Conservation (phyloP, 164 flowering plant species). For the Taxillus chinensis region DNA sequence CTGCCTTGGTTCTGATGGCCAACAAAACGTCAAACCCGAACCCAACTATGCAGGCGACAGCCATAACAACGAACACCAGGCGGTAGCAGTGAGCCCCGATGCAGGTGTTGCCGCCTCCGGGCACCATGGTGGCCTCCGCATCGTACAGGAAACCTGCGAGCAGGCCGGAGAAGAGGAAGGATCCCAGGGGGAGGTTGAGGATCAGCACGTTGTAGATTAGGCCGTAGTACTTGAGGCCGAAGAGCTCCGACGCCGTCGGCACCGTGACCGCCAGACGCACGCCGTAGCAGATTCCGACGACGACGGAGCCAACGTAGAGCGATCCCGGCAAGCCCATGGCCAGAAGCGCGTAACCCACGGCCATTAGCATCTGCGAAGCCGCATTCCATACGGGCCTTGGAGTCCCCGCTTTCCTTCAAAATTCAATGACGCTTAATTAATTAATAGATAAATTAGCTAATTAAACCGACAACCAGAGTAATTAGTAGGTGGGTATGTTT, state of each 20-base stretch:
- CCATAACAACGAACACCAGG: conserved; percentile 70
- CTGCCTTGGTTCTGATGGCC: conserved; percentile 39
- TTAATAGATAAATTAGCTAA: too few relatives aligned
- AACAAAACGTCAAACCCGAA: conserved; percentile 55
- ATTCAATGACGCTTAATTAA: background rate
- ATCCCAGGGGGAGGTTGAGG: conserved; percentile 82
- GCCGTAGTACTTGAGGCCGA: conserved; percentile 86
- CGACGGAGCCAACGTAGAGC: conserved; percentile 63
- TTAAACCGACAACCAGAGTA: too few relatives aligned
- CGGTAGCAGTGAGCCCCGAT: conserved; percentile 77
- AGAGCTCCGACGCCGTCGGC: conserved; percentile 81
- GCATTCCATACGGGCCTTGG: conserved; percentile 94
- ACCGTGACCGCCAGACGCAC: conserved; percentile 79
- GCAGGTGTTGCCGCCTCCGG: conserved; percentile 73
- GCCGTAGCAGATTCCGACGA: conserved; percentile 79
- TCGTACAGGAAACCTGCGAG: conserved; percentile 79
- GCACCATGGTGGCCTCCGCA: conserved; percentile 44
- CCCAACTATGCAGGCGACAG: conserved; percentile 55
- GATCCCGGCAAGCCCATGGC: conserved; percentile 82
- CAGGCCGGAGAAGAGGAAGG: conserved; percentile 87
- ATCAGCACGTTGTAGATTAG: conserved; percentile 76
- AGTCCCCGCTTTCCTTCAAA: conserved; percentile 50
- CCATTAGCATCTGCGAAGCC: conserved; percentile 78
- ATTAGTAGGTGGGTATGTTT: too few relatives aligned
- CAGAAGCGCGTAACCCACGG: conserved; percentile 60